Evolutionary conservation across 805 yeast genomes (phyloP), one percentile per base, ranked within the genome.

Genomic region (Myxozyma neglecta): DNA sequence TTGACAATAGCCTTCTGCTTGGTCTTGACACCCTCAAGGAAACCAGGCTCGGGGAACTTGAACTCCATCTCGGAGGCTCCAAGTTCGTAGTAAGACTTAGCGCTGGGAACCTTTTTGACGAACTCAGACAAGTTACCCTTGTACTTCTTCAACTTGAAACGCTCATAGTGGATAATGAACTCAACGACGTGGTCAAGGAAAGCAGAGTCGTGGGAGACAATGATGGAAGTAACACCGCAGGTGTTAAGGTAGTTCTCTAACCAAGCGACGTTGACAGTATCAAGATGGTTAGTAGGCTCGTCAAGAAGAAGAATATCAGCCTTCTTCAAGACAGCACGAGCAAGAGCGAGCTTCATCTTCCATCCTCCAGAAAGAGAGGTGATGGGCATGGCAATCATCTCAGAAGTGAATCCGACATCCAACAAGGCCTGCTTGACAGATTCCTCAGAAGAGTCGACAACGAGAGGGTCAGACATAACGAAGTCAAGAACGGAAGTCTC

Each of bases 261-360:
- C 99, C 99, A 94, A 77, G 97, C 97, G 77, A 94, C 99, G 83
- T 94, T 94, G 75, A 92, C 97, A 75, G 97, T 92, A 84, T 94
- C 99, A 89, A 94, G 89, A 85, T 94, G 99, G 89, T 93, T 93
- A 77, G 99, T 93, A 83, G 99, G 99, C 86, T 93, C 99, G 85
- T 93, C 99, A 80, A 93, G 88, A 81, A 93, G 85, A 80, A 93
- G 85, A 77, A 93, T 94, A 81, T 90, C 96, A 76, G 99, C 98
- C 82, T 92, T 92, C 86, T 89, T 90, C 82, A 93, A 87, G 76
- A 93, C 97, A 77, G 99, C 99, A 83, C 97, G 90, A 74, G 99
- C 98, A 76, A 93, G 86, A 78, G 98, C 98, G 80, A 93, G 87
- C 83, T 94, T 94, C 99, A 93, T 93, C 88, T 94, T 94, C 99